Conservation (phyloP, 371 early-diverging fungal genomes). For the Sporodiniella umbellata region DNA sequence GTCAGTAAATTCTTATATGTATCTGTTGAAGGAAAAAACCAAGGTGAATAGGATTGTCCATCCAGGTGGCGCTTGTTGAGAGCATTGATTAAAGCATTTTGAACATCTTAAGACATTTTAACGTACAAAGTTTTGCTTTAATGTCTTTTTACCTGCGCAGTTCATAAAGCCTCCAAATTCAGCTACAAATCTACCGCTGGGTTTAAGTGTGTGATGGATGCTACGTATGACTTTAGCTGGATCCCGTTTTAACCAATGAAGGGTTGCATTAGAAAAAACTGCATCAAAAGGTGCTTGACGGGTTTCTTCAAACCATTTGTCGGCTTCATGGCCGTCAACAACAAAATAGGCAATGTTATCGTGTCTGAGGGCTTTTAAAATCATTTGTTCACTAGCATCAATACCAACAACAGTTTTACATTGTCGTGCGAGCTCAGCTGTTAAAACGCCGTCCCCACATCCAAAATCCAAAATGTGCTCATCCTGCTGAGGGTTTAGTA, state of each 20-base stretch:
- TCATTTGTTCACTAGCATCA: slow-evolving; percentile 64
- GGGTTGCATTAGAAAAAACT: slow-evolving; percentile 63
- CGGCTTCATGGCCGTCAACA: slow-evolving; percentile 55
- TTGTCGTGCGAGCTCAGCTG: slow-evolving; percentile 40
- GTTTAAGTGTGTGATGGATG: slow-evolving; percentile 52
- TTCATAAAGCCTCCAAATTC: slow-evolving; percentile 66
- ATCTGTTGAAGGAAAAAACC: slow-evolving; percentile 64
- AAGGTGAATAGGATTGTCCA: slow-evolving; percentile 55
- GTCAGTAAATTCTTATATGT: slow-evolving; percentile 51
- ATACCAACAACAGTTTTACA: slow-evolving; percentile 57
- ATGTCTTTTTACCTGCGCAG: slow-evolving; percentile 21
- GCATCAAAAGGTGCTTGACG: slow-evolving; percentile 46
- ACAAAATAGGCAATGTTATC: slow-evolving; percentile 32
- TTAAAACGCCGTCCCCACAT: slow-evolving; percentile 70
- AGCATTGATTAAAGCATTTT: slow-evolving; percentile 54
- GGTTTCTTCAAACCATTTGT: slow-evolving; percentile 38
- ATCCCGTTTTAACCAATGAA: slow-evolving; percentile 73
- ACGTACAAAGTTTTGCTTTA: not conserved
- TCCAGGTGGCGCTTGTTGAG: slow-evolving; percentile 53
- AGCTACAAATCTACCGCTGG: slow-evolving; percentile 59
- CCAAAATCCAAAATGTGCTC: slow-evolving; percentile 69
- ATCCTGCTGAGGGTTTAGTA: slow-evolving; percentile 44
- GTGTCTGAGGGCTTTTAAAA: slow-evolving; percentile 38
- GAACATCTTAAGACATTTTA: slow-evolving; percentile 30
- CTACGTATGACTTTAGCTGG: slow-evolving; percentile 59